Evolutionary conservation across 1,139 yeast species (phyloP).

Genomic region (Blastobotrys proliferans): DNA sequence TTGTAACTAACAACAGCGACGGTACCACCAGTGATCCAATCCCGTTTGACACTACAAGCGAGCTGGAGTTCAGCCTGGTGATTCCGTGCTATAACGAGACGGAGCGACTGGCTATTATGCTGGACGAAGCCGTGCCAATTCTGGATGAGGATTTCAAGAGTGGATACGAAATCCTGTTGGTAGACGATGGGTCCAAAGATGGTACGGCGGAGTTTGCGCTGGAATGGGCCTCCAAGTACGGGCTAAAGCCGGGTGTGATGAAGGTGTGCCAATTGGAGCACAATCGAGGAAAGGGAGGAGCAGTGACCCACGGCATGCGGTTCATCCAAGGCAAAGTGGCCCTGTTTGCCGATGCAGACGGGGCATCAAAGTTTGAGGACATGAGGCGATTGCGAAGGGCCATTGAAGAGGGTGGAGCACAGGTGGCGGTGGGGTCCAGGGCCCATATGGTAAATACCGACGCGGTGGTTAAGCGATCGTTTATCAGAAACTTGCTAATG

Average conservation of each 20-base stretch:
- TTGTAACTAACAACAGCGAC: conserved; percentile 36
- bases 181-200: conserved; percentile 90
- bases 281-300: conserved; percentile 97
- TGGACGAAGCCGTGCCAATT: conserved; percentile 67
- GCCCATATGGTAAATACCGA: conserved; percentile 97
- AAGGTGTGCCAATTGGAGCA: conserved; percentile 63
- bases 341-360: conserved; percentile 96
- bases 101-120: conserved; percentile 64
- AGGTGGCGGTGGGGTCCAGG: conserved; percentile 84
- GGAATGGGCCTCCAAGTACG: conserved; percentile 47
- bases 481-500: conserved; percentile 87
- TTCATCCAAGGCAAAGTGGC: conserved; percentile 68
- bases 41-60: conserved; percentile 22
- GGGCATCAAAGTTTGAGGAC: conserved; percentile 83
- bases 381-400: conserved; percentile 49
- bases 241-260: conserved; percentile 55
- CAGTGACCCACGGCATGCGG: conserved; percentile 89
- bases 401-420: conserved; percentile 38
- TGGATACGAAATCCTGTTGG: conserved; percentile 71
- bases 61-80: conserved; percentile 57
- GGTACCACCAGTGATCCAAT: conserved; percentile 22
- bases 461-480: conserved; percentile 90
- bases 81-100: conserved; percentile 92
- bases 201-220: conserved; percentile 73
- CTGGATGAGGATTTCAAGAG: conserved; percentile 39